These are phyloP conservation scores for Aspergillus japonicus DNA, from an alignment of 2,329 filamentous ascomycete species.

Conservation along the genomic window DNA sequence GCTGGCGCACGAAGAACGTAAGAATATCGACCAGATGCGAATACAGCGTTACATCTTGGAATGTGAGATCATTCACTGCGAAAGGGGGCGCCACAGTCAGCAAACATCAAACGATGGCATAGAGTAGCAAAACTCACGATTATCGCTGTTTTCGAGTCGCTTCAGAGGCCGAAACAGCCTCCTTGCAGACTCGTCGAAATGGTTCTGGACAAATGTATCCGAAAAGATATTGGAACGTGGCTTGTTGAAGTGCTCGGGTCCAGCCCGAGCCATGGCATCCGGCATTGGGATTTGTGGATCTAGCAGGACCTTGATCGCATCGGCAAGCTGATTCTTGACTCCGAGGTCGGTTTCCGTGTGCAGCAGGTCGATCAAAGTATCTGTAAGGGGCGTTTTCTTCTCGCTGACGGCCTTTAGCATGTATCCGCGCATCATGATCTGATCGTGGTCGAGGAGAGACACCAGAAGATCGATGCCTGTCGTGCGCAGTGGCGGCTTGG, in stretches of 20 bases:
- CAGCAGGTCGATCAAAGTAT: slow-evolving; percentile 87
- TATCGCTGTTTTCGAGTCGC: slow-evolving; percentile 67
- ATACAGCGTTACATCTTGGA: slow-evolving; percentile 86
- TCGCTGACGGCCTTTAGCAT: slow-evolving; percentile 91
- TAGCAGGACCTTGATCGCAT: slow-evolving; percentile 89
- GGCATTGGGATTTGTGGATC: slow-evolving; percentile 66
- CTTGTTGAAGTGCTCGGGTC: slow-evolving; percentile 67
- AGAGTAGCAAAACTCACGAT: slow-evolving; percentile 42
- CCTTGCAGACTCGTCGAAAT: slow-evolving; percentile 83
- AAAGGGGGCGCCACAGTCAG: slow-evolving; percentile 13
- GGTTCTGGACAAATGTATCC: slow-evolving; percentile 79
- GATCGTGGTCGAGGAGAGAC: slow-evolving; percentile 92
- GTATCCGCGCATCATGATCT: slow-evolving; percentile 87
- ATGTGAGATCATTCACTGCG: slow-evolving; percentile 67
- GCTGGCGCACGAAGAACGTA: slow-evolving; percentile 89
- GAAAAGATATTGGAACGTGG: slow-evolving; percentile 70
- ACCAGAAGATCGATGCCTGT: slow-evolving; percentile 93
- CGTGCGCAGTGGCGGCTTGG: slow-evolving; percentile 79
- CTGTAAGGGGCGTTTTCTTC: slow-evolving; percentile 79
- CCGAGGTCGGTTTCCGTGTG: slow-evolving; percentile 89
- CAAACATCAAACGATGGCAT: neutral
- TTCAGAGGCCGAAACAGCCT: slow-evolving; percentile 85
- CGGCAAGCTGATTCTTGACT: slow-evolving; percentile 91
- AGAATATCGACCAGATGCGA: slow-evolving; percentile 89
- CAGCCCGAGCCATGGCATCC: slow-evolving; percentile 59